Evolutionary conservation across 2,329 filamentous ascomycete species (phyloP), one percentile per base, ranked within the genome.

Genomic region (Xylaria polymorpha): DNA sequence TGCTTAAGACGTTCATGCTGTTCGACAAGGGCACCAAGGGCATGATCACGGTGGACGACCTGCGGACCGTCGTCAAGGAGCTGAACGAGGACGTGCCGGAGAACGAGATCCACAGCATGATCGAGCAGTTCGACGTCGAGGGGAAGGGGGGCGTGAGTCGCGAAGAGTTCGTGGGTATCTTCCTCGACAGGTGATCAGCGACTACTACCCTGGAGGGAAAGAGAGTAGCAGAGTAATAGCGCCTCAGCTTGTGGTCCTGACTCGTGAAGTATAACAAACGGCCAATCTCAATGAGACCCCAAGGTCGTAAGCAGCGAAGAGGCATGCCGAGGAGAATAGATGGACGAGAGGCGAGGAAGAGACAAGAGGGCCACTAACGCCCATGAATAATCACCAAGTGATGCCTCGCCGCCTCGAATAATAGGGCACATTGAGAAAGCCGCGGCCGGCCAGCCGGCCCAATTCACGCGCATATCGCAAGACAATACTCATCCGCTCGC

Each of bases 121-220:
- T 99, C 83, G 94, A 98, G 77, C 95, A 98, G 81, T 97, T 98
- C 83, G 96, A 99, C 83, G 86, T 98, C 72, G 93, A 97, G 78
- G 95, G 94, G 1, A 97, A 97, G 75, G 94, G 94, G 12, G 94
- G 88, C 64, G 90, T 92, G 8, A 89, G 88, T 72, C 84, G 88
- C 73, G 90, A 92, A 67, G 90, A 92, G 79, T 92, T 92, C 77
- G 86, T 90, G 61, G 87, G 88, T 75, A 88, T 90, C 62, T 81
- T 80, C 71, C 74, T 77, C 57, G 77, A 79, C 20, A 75, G 75
- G 74, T 78, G 76, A 78, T 64, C 58, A 37, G 43, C 7, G 20
- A 37, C 3, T 7, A 25, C 32, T 18, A 14, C 1, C 56, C 15
- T 29, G 0, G 35, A 20, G 12, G 29, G 37, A 37, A 32, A 70